Base-by-base conservation (phyloP, 371 early-diverging fungal genomes). In the Cladochytrium tenue region DNA sequence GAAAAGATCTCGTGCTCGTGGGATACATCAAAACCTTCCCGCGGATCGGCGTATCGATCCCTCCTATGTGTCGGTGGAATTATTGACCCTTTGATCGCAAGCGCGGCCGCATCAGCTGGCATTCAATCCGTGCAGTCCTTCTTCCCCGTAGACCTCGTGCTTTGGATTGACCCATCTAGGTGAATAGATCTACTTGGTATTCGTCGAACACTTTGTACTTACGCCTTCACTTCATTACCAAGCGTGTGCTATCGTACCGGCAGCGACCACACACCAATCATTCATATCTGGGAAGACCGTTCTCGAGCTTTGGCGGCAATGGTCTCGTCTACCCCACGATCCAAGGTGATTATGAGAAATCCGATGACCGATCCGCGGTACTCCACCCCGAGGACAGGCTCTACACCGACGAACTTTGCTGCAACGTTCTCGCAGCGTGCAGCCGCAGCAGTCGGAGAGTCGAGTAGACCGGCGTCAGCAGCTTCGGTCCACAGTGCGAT, bases 11-110 rank as follows among this genome's bases (percentile, higher is more conserved):
- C 13, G 13, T 13, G 13, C 43, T 13, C 43, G 13, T 43, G 7
- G 13, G 43, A 43, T 20, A 7, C 43, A 20, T 7, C 43, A 43
- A 7, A 20, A 20, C 66, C 66, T 2, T 4, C 35, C 23, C 50
- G 28, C 25, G 66, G 66, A 32, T 50, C 51, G 30, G 66, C 60
- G 23, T 66, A 66, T 30, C 50, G 66, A 7, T 66, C 66, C 4
- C 26, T 66, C 7, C 20, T 52, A 52, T 32, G 58, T 32, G 52
- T 34, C 32, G 52, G 58, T 33, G 59, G 60, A 17, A 51, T 34
- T 20, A 34, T 59, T 15, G 66, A 66, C 53, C 20, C 20, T 3
- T 4, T 53, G 7, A 36, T 66, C 26, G 53, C 17, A 17, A 53
- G 53, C 3, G 66, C 66, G 7, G 66, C 66, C 34, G 32, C 20